Evolutionary conservation across 805 yeast genomes (phyloP), one percentile per base, ranked within the genome.

Genomic region (Maudiozyma bulderi): DNA sequence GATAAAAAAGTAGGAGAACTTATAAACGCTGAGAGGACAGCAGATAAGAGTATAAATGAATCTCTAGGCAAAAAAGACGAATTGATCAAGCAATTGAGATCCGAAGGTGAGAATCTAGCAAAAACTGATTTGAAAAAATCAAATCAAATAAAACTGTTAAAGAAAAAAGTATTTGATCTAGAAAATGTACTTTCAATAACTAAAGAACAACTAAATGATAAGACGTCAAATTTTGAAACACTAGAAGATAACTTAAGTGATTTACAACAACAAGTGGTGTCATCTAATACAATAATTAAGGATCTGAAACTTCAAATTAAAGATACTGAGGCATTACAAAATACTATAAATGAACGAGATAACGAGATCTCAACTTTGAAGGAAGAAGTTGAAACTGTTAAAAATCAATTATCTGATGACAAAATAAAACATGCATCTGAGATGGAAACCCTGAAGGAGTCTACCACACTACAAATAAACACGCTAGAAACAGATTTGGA

Each of bases 101-200:
- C 76, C 48, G 96, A 89, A 64, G 95, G 95, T 4, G 82, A 84
- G 53, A 78, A 75, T 28, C 66, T 88, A 38, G 80, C 93, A 0
- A 74, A 75, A 50, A 81, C 78, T 52, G 97, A 91, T 57, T 72
- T 87, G 30, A 78, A 77, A 54, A 73, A 81, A 47, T 80, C 77
- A 55, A 86, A 80, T 40, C 72, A 81, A 0, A 78, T 90, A 45
- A 85, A 85, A 52, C 73, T 74, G 53, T 65, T 89, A 49, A 42
- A 44, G 11, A 37, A 40, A n/a, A 43, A 46, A 33, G 15, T 45
- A 7, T 33, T 26, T 15, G 47, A 51, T 8, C 20, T 45, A 8
- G 43, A 47, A 43, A 40, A 26, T 9, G 46, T 45, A 8, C 11
- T n/a, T 1, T 8, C 20, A 5, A 8, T 11, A 3, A 42, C 47